Percentiles rank a stretch among this genome's conserved stretches.
Conservation (phyloP, 2,329 filamentous ascomycete species). For the Ceratocystis alfenasii region DNA sequence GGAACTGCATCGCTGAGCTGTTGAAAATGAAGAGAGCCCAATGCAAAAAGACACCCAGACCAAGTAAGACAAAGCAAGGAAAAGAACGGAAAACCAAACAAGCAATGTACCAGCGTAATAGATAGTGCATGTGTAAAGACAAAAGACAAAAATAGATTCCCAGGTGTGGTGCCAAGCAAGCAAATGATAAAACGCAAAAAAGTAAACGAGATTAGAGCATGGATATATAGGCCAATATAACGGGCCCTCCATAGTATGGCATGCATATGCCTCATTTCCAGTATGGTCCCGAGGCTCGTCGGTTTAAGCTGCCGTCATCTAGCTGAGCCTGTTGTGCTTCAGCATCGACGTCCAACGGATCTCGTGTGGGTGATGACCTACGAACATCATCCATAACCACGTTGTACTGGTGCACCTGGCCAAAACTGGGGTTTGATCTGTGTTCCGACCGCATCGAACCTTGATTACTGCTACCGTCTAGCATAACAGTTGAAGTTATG, state of each 20-base stretch:
- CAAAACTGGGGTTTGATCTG: constrained; percentile 43
- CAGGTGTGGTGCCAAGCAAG: not conserved
- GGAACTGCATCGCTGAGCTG: not conserved
- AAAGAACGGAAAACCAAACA: not conserved
- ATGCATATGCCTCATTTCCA: constrained; percentile 2
- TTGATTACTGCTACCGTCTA: constrained; percentile 35
- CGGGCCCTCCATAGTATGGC: not conserved
- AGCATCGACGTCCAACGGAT: constrained; percentile 11
- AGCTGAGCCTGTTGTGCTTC: constrained; percentile 19
- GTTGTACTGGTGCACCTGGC: constrained; percentile 46
- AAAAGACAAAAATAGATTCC: not conserved
- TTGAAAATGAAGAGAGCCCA: not conserved
- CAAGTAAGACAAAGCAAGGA: not conserved
- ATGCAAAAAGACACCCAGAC: not conserved
- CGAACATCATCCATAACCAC: constrained; percentile 28
- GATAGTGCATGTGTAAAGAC: not conserved
- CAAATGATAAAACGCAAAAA: not conserved
- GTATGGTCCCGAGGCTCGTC: constrained; percentile 1
- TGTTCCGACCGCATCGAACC: constrained; percentile 30
- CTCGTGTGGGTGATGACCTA: constrained; percentile 6
- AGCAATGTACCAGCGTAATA: not conserved
- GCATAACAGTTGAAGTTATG: constrained; percentile 39
- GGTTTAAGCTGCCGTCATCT: constrained; percentile 7
- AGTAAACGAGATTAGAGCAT: not conserved
- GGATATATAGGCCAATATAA: not conserved